Percentiles rank a stretch among this genome's conserved stretches.
These are phyloP conservation scores for Danielia reshetovae DNA, from an alignment of 805 yeast genomes.

Conservation along the genomic window DNA sequence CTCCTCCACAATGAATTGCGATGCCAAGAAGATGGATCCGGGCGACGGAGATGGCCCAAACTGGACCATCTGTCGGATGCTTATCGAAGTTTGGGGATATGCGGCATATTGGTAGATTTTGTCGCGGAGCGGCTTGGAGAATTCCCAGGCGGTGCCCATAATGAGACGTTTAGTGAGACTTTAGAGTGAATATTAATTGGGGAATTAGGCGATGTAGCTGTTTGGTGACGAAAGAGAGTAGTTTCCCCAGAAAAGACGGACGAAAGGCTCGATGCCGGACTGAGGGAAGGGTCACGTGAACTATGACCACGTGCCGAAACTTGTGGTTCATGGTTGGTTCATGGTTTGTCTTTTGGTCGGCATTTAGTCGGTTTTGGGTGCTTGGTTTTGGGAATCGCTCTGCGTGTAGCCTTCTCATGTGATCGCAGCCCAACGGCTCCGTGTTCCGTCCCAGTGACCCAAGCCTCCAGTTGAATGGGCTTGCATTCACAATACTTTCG, in stretches of 20 bases:
- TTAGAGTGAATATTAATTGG: background rate
- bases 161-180: too few species aligned
- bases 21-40: slow-evolving; percentile 76
- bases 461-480: too few species aligned
- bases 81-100: slow-evolving; percentile 78
- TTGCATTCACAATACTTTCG: too few species aligned
- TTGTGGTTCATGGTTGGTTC: too few species aligned
- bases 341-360: too few species aligned
- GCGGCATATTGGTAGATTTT: slow-evolving; percentile 62
- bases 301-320: background rate
- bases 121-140: slow-evolving; percentile 47
- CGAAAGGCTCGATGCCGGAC: background rate
- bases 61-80: slow-evolving; percentile 85
- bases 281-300: background rate
- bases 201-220: background rate
- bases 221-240: background rate
- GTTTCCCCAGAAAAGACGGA: background rate
- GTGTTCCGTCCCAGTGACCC: too few species aligned
- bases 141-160: slow-evolving; percentile 48
- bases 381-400: too few species aligned
- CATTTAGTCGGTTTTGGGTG: too few species aligned
- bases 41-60: slow-evolving; percentile 78
- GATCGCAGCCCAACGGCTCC: too few species aligned
- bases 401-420: too few species aligned
- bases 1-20: slow-evolving; percentile 81